Conservation (phyloP, 768 basidiomycete genomes). For the Lentinula raphanica region DNA sequence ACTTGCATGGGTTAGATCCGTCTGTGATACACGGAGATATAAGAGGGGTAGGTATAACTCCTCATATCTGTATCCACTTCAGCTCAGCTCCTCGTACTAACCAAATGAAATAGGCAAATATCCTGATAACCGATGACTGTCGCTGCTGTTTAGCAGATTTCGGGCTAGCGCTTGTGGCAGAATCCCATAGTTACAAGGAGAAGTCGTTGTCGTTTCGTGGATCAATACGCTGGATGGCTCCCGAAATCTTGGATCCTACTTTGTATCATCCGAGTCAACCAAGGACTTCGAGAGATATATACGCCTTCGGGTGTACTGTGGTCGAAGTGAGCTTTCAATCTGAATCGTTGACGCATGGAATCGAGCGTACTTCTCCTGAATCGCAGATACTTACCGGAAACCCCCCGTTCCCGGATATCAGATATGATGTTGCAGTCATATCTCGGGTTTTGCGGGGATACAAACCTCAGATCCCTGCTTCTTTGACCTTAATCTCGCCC, state of each 20-base stretch:
- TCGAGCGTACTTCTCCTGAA: background rate
- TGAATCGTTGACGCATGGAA: background rate
- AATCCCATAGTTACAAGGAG: background rate
- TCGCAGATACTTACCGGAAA: constrained; percentile 1
- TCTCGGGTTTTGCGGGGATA: background rate
- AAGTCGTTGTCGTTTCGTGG: background rate
- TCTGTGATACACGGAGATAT: constrained; percentile 7
- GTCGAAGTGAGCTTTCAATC: background rate
- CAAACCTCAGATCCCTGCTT: background rate
- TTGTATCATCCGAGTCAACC: background rate
- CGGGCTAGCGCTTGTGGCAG: background rate
- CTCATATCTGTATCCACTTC: no score
- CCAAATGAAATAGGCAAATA: constrained; percentile 1
- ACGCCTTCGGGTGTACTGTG: constrained; percentile 8
- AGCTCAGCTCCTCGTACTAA: no score
- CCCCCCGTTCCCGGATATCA: constrained; percentile 3
- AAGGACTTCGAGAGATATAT: constrained; percentile 3
- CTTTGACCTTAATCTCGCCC: background rate
- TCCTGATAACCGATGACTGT: background rate
- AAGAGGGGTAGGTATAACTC: background rate
- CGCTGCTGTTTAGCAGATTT: constrained; percentile 7
- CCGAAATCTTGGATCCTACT: background rate
- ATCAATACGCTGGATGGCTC: constrained; percentile 1
- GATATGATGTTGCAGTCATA: constrained; percentile 1
- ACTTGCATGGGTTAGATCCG: constrained; percentile 5